These are phyloP conservation scores for Gnomoniopsis smithogilvyi DNA, from an alignment of 2,329 filamentous ascomycete genomes.

Conservation along the genomic window DNA sequence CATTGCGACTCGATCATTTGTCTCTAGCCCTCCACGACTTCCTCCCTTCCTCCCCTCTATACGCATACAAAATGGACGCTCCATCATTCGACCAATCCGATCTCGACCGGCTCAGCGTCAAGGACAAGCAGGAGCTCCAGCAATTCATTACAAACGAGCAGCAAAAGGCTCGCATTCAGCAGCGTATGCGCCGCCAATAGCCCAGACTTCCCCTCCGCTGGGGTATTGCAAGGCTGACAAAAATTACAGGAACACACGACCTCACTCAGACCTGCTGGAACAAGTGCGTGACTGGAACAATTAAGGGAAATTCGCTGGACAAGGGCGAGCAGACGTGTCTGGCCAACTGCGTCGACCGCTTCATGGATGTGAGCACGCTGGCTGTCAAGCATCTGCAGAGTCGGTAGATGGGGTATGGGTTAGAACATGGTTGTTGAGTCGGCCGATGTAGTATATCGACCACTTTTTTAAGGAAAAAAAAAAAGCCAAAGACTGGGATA, in stretches of 20 bases:
- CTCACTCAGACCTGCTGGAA: conserved; percentile 82
- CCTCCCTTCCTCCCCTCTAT: neutral
- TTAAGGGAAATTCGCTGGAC: conserved; percentile 72
- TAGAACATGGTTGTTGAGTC: neutral
- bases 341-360: conserved; percentile 89
- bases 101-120: conserved; percentile 70
- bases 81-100: conserved; percentile 51
- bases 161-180: conserved; percentile 70
- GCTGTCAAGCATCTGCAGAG: conserved; percentile 83
- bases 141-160: conserved; percentile 81
- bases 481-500: too few relatives aligned
- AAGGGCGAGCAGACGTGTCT: conserved; percentile 78
- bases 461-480: neutral
- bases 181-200: conserved; percentile 46
- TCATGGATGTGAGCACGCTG: conserved; percentile 82
- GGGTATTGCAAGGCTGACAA: neutral
- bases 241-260: conserved; percentile 46
- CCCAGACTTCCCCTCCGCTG: neutral
- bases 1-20: neutral
- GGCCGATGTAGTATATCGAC: neutral
- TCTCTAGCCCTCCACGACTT: neutral
- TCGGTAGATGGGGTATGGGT: conserved; percentile 11
- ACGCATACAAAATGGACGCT: conserved; percentile 9
- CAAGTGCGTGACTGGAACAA: conserved; percentile 79
- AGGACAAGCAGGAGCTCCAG: conserved; percentile 84